Conservation (phyloP, 2,329 filamentous ascomycete species). For the Purpureocillium lavendulum region DNA sequence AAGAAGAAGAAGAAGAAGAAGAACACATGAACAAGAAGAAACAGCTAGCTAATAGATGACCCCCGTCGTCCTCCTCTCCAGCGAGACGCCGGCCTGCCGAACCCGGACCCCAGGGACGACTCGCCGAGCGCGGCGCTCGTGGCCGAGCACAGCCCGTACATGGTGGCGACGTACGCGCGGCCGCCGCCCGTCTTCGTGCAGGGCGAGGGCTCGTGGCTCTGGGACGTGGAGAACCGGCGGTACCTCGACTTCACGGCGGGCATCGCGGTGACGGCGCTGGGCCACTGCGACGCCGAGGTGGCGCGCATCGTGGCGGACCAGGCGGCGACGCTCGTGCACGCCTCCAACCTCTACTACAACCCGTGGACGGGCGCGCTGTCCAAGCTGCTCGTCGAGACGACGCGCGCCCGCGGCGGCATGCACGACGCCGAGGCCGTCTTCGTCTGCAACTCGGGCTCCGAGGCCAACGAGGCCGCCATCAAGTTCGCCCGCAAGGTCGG, state of each 20-base stretch:
- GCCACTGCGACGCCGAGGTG: conserved; percentile 80
- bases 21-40: too few species aligned
- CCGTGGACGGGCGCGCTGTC: conserved; percentile 88
- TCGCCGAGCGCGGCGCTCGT: conserved; percentile 70
- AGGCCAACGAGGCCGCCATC: conserved; percentile 95
- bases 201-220: conserved; percentile 80
- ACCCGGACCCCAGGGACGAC: conserved; percentile 64
- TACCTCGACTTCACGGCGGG: conserved; percentile 95
- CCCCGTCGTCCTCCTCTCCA: too few species aligned
- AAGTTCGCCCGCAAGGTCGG: conserved; percentile 94
- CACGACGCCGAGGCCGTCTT: conserved; percentile 73
- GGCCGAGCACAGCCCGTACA: conserved; percentile 69
- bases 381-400: conserved; percentile 75
- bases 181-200: conserved; percentile 84
- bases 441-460: conserved; percentile 91
- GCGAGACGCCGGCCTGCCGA: conserved; percentile 38
- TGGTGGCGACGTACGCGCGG: conserved; percentile 92
- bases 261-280: conserved; percentile 89
- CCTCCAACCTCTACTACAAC: conserved; percentile 96
- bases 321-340: conserved; percentile 75
- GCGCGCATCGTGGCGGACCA: conserved; percentile 69
- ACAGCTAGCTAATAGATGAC: too few species aligned
- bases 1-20: too few species aligned
- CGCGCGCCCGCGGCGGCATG: conserved; percentile 72
- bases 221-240: conserved; percentile 78